Conservation (phyloP, 2,329 filamentous ascomycete genomes). For the Chaetomium sp. region DNA sequence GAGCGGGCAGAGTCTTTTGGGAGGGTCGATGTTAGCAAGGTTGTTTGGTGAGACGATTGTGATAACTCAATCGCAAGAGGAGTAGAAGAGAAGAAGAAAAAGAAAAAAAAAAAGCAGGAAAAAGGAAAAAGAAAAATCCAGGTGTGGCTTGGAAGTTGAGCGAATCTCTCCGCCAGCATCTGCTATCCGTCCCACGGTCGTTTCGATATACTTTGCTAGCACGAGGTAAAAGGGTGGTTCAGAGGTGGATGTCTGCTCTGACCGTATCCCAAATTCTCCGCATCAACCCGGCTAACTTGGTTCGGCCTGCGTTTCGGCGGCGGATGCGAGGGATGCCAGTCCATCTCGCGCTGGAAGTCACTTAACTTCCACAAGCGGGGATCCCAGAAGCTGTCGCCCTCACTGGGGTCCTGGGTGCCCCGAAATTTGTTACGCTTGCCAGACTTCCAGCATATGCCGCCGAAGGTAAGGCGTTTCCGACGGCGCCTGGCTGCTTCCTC, state of each 20-base stretch:
- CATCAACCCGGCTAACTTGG: neutral
- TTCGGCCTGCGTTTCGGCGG: conserved; percentile 1
- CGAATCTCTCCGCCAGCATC: neutral
- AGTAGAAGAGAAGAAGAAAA: conserved; percentile 35
- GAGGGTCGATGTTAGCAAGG: conserved; percentile 29
- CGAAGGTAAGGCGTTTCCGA: neutral
- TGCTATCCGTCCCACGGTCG: neutral
- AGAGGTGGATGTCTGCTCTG: conserved; percentile 1
- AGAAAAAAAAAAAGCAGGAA: conserved; percentile 37
- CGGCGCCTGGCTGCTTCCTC: neutral
- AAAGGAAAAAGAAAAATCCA: conserved; percentile 1
- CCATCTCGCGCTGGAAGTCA: conserved; percentile 11
- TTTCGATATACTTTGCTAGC: neutral
- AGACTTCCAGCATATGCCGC: neutral
- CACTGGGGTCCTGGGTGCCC: conserved; percentile 2
- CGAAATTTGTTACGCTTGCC: conserved; percentile 7
- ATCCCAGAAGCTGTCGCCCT: conserved; percentile 21
- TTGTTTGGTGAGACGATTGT: neutral
- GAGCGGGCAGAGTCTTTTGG: conserved; percentile 73
- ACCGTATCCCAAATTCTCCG: neutral
- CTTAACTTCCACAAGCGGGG: conserved; percentile 10
- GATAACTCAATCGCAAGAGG: neutral
- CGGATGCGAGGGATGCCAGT: neutral
- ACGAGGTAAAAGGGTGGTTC: neutral
- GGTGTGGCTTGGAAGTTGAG: neutral